phyloP scores from a whole-genome alignment of 2,329 filamentous ascomycete genomes.

The Calonectria hawksworthii region DNA sequence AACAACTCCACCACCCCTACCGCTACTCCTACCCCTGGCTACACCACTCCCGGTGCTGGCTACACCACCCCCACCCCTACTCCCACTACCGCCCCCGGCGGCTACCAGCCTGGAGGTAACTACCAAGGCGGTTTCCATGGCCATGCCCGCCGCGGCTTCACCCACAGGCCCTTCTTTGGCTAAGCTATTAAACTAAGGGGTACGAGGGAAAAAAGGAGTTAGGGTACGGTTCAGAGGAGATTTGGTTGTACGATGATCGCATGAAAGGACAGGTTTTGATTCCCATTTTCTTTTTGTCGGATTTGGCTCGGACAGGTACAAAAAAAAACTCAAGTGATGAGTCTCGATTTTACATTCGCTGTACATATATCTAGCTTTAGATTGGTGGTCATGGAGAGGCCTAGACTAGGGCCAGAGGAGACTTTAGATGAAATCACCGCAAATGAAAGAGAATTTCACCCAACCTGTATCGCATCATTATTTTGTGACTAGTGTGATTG shows the following conservation, averaged over 20 bases:
- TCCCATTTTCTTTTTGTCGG: neutral
- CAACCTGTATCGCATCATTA: neutral
- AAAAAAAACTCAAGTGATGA: constrained; percentile 11
- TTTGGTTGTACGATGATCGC: neutral
- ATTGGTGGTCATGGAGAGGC: neutral
- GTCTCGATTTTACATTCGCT: constrained; percentile 20
- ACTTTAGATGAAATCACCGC: neutral
- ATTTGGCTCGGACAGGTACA: constrained; percentile 20
- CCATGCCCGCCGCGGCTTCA: constrained; percentile 27
- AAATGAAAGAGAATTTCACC: neutral
- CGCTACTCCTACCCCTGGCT: constrained; percentile 13
- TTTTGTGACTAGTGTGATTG: neutral
- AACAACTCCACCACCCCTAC: constrained; percentile 26
- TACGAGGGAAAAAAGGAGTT: neutral
- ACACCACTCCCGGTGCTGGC: constrained; percentile 18
- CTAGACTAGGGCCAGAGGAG: neutral
- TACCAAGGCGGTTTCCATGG: neutral
- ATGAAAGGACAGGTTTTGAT: constrained; percentile 8
- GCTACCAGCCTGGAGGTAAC: neutral
- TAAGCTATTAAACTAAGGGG: constrained; percentile 19
- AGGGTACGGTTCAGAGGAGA: neutral
- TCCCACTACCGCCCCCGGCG: neutral
- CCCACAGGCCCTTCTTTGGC: constrained; percentile 35
- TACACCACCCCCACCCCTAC: neutral
- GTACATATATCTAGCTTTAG: constrained; percentile 23